Base-by-base conservation (phyloP, 768 basidiomycete species). In the Tephrocybe rancida region DNA sequence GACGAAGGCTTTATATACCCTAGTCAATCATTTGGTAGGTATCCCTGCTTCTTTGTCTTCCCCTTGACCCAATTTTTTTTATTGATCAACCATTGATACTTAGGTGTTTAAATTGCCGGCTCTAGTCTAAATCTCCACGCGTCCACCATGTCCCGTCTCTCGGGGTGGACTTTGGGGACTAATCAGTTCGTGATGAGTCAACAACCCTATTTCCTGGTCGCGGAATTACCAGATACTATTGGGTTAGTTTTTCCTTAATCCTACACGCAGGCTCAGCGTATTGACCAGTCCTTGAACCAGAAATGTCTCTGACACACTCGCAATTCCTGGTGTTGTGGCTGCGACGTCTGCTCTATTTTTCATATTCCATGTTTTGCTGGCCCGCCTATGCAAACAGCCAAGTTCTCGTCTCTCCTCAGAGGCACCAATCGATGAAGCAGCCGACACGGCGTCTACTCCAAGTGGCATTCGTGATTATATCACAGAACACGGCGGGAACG, bases 401-500 rank as follows among this genome's bases (percentile, higher is more conserved):
- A 53, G 39, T 29, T 34, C 55, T 11, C 56, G 42, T 18, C n/a
- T 55, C 26, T 55, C 39, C 22, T 37, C 41, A 8, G 45, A 43
- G 18, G 30, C 48, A 35, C 13, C 11, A 18, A 14, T 38, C 5
- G n/a, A 19, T 29, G 55, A 57, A 43, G 54, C 39, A 25, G 25
- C 44, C 18, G 19, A 54, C 29, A 10, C 25, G 21, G 34, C 21
- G 5, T 22, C 30, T 14, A n/a, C 47, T 25, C 48, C 65, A 26
- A 62, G 65, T 22, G 73, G 76, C 44, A 60, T 77, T 46, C 66
- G 65, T 32, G 65, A 60, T 26, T 80, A 81, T 58, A 63, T 83
- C 26, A 47, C 61, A 14, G 58, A 65, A 11, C 75, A 79, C 48
- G 80, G 82, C 4, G 84, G 84, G 9, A 55, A 63, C 4, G 64